These are phyloP conservation scores for Sporothrix dimorphospora DNA, from an alignment of 2,329 filamentous ascomycete species.

Conservation along the genomic window DNA sequence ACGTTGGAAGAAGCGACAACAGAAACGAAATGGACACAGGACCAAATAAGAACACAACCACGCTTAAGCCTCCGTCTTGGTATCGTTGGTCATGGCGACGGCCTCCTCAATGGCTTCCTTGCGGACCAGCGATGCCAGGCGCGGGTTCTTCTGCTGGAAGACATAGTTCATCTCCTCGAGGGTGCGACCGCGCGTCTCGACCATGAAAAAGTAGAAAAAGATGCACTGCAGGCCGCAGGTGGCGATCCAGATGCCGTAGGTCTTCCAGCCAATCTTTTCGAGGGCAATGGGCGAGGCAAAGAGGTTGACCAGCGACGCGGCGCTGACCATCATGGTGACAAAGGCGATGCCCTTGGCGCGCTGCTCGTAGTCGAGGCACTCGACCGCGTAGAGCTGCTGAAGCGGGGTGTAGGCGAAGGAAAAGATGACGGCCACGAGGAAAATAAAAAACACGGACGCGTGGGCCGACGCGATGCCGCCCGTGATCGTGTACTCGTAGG, in stretches of 20 bases:
- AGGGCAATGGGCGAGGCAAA: constrained; percentile 12
- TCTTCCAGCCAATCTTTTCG: constrained; percentile 9
- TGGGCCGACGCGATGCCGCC: background rate
- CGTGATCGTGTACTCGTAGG: background rate
- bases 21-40: no score
- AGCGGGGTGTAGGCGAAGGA: constrained; percentile 10
- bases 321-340: constrained; percentile 1
- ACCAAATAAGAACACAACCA: background rate
- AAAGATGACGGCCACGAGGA: background rate
- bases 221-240: constrained; percentile 4
- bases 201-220: constrained; percentile 17
- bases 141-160: constrained; percentile 15
- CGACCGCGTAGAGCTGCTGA: constrained; percentile 5
- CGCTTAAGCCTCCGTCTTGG: background rate
- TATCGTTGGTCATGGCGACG: background rate
- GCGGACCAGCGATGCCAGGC: background rate
- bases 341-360: constrained; percentile 12
- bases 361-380: constrained; percentile 15
- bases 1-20: no score
- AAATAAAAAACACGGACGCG: background rate
- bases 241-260: constrained; percentile 3
- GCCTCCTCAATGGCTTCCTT: background rate
- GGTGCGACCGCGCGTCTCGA: background rate
- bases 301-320: constrained; percentile 1
- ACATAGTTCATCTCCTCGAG: constrained; percentile 11